A percentile compares a stretch with the other conserved stretches of the same genome.
Conservation (phyloP, 352 stramenopile species). For the Globisporangium uncinulatum region DNA sequence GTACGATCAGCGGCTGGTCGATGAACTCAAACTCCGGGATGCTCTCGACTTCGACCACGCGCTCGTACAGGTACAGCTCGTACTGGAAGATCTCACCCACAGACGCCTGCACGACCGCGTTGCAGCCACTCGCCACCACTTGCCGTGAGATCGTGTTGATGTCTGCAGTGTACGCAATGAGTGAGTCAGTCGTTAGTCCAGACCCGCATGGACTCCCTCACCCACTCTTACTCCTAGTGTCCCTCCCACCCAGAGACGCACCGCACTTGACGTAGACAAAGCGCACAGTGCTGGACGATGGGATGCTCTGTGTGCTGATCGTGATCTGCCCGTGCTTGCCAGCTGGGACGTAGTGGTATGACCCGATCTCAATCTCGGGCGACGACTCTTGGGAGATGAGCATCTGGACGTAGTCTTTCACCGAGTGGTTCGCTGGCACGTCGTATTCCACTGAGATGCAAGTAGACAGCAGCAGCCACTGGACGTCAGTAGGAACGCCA, state of each 20-base stretch:
- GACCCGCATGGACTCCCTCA: background rate
- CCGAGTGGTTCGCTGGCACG: conserved; percentile 71
- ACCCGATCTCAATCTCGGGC: conserved; percentile 65
- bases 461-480: background rate
- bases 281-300: conserved; percentile 57
- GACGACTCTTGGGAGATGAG: conserved; percentile 72
- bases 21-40: conserved; percentile 85
- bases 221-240: too few species aligned
- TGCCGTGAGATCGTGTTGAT: conserved; percentile 82
- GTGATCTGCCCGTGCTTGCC: conserved; percentile 65
- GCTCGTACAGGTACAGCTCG: conserved; percentile 82
- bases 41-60: conserved; percentile 84
- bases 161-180: conserved; percentile 22
- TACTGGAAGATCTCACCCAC: conserved; percentile 88
- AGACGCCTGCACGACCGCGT: conserved; percentile 74
- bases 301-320: conserved; percentile 70
- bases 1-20: conserved; percentile 77
- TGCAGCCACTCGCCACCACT: conserved; percentile 83
- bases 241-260: conserved; percentile 10
- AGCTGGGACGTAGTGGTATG: conserved; percentile 66
- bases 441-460: conserved; percentile 62
- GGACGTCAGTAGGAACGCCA: background rate
- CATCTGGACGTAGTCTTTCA: conserved; percentile 85
- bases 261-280: conserved; percentile 85
- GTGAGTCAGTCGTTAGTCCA: background rate